A percentile compares a stretch with the other conserved stretches of the same genome.
phyloP scores from a whole-genome alignment of 106 monocot genomes.

The Platanthera guangdongensis region DNA sequence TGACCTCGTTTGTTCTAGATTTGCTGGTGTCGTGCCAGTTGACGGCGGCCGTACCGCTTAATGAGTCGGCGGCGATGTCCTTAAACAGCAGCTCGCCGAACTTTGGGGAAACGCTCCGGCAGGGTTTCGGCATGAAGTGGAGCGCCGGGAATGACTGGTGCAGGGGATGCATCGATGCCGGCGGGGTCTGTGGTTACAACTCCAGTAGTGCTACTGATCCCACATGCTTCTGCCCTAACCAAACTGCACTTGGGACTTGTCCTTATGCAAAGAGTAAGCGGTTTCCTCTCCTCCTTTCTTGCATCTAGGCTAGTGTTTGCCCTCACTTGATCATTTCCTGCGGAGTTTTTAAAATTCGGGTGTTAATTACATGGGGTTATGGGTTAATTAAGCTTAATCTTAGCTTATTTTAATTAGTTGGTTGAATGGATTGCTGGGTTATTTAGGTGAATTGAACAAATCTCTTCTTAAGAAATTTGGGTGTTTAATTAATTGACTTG shows the following conservation, averaged over 20 bases:
- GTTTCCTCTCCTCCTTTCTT: neutral
- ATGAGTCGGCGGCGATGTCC: neutral
- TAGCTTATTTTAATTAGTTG: no score
- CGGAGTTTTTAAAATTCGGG: neutral
- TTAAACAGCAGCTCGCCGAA: constrained; percentile 1
- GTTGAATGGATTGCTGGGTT: no score
- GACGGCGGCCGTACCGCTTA: constrained; percentile 4
- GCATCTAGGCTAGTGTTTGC: neutral
- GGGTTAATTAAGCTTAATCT: neutral
- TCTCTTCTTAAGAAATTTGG: no score
- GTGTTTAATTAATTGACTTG: no score
- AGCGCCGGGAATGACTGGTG: constrained; percentile 16
- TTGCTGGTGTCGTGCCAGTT: neutral
- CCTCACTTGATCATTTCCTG: no score
- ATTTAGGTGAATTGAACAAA: no score
- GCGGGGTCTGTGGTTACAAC: constrained; percentile 24
- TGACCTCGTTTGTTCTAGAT: neutral
- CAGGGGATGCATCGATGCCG: constrained; percentile 11
- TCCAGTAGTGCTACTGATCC: neutral
- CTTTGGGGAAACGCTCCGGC: constrained; percentile 9
- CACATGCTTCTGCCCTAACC: constrained; percentile 20
- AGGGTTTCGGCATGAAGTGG: constrained; percentile 25
- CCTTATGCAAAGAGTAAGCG: neutral
- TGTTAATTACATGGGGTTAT: neutral
- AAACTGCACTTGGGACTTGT: neutral